Base-by-base conservation (phyloP, 306 rosid species). In the Quercus berberidifolia region DNA sequence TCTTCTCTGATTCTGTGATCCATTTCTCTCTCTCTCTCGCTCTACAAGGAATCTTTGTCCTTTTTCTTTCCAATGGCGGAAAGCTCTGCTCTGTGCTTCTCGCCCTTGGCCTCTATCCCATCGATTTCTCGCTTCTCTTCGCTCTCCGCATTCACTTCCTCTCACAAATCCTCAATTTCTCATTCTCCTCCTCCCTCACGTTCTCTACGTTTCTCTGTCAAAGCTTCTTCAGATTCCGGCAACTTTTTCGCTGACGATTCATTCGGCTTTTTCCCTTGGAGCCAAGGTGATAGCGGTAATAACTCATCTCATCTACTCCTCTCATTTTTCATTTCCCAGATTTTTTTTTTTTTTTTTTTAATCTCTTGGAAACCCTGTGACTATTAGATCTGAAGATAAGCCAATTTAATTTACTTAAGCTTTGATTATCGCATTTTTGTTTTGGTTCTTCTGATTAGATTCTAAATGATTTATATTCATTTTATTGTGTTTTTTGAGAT, bases 251-350 rank as follows among this genome's bases (percentile, higher is more conserved):
- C 62, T 3, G 92, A 92, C 49, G 94, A 89, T 14, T 82, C 87
- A 30, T 87, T 85, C 76, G 80, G 71, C 5, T 89, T 88, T 71
- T 92, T 94, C 49, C 97, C 97, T 20, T 94, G 99, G 99, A 71
- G 85, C 71, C 81, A 92, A 25, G 85, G 81, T 20, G 86, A 85
- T 43, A 14, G 57, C 59, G 98, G 98, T 91, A 74, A 41, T 67
- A 64, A 20, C 69, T 67, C 9, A 0, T 33, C n/a, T 57, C 7
- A 11, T 38, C 51, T 51, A 38, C 46, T 0, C 1, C 3, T 9
- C 18, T 7, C 52, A 41, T 41, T 41, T 8, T 41, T 41, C 46
- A 41, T 8, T 12, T 49, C 54, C 54, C 54, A 13, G 54, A 3
- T 49, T 49, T 8, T 41, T 11, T 19, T 30, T n/a, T n/a, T 49